These are phyloP conservation scores for Leishmania major DNA, from an alignment of 208 protist species.

Conservation along the genomic window DNA sequence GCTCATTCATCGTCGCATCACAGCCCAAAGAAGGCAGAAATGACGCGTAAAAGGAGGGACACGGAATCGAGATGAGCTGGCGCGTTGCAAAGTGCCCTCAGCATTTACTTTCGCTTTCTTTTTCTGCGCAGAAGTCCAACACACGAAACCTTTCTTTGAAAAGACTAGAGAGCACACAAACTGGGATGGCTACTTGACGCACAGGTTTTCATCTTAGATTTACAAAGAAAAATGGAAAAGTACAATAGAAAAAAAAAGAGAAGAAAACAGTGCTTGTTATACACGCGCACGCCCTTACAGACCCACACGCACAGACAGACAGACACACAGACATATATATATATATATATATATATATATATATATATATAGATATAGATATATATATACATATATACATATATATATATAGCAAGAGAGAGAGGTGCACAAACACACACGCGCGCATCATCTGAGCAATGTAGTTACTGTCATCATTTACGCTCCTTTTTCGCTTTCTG, in stretches of 20 bases:
- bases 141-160: slow-evolving; percentile 7
- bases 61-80: background rate
- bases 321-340: background rate
- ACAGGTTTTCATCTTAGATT: slow-evolving; percentile 14
- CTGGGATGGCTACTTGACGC: slow-evolving; percentile 10
- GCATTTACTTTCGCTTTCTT: background rate
- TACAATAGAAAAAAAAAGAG: slow-evolving; percentile 6
- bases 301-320: background rate
- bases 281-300: background rate
- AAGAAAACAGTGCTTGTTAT: background rate
- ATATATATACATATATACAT: background rate
- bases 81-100: background rate
- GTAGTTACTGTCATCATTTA: background rate
- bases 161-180: slow-evolving; percentile 8
- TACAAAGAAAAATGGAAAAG: slow-evolving; percentile 16
- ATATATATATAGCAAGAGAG: background rate
- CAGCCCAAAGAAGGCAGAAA: background rate
- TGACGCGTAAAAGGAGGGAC: background rate
- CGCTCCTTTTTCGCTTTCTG: background rate
- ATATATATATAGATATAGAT: background rate
- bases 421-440: background rate
- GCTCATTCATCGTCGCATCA: background rate
- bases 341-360: background rate
- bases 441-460: background rate
- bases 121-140: slow-evolving; percentile 14